Evolutionary conservation across 2,329 filamentous ascomycete genomes (phyloP).

Genomic region (Penicillium sp.): DNA sequence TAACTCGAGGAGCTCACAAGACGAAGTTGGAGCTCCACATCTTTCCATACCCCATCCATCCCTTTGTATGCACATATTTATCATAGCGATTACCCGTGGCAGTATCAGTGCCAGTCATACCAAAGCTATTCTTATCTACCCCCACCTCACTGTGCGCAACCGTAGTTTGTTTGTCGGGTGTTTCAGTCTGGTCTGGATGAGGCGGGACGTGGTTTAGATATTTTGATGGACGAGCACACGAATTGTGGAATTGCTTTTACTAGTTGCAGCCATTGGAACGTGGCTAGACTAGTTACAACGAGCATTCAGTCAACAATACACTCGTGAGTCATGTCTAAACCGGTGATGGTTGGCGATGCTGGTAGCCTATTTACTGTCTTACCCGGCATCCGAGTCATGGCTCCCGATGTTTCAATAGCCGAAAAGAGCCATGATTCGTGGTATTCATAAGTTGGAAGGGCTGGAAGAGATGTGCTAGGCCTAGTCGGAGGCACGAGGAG

Average conservation of each 20-base stretch:
- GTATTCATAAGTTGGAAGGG: conserved; percentile 13
- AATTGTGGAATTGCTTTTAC: neutral
- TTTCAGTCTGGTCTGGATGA: conserved; percentile 20
- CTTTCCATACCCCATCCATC: conserved; percentile 8
- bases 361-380: too few relatives aligned
- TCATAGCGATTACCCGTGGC: neutral
- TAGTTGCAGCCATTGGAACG: neutral
- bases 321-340: too few relatives aligned
- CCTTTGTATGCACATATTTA: conserved; percentile 7
- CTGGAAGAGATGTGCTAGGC: conserved; percentile 5
- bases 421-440: conserved; percentile 15
- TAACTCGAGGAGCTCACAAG: too few relatives aligned
- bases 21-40: conserved; percentile 1
- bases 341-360: too few relatives aligned
- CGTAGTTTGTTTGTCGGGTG: conserved; percentile 18
- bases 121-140: conserved; percentile 2
- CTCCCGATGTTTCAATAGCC: conserved; percentile 7
- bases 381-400: conserved; percentile 9
- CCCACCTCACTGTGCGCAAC: conserved; percentile 16
- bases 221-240: neutral
- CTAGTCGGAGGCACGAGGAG: conserved; percentile 14
- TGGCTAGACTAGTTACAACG: neutral
- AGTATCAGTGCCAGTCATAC: conserved; percentile 13
- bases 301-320: too few relatives aligned
- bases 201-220: neutral